Conservation (phyloP, 176 grass and related monocot species). For the Avena sativa region DNA sequence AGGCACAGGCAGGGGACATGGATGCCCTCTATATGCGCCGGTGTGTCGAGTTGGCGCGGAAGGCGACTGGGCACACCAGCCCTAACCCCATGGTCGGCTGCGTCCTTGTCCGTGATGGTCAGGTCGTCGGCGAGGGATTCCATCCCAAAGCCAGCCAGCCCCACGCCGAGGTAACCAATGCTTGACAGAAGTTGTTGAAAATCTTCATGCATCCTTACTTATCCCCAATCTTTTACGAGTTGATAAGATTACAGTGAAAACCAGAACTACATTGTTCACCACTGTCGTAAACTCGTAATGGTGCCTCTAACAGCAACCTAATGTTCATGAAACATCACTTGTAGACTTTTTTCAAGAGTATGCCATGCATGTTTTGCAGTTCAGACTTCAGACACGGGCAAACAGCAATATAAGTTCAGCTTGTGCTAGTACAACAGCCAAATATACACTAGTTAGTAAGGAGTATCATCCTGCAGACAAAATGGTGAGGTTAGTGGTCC, state of each 20-base stretch:
- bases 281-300: background rate
- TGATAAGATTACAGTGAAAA: too few relatives aligned
- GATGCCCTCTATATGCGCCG: constrained; percentile 72
- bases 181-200: too few relatives aligned
- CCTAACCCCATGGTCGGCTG: constrained; percentile 97
- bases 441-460: too few relatives aligned
- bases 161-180: constrained; percentile 70
- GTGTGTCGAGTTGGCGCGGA: constrained; percentile 79
- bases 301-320: background rate
- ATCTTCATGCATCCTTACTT: too few relatives aligned
- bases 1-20: constrained; percentile 41
- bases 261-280: background rate
- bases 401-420: background rate
- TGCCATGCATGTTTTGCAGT: background rate
- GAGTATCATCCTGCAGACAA: too few relatives aligned
- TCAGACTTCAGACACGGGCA: background rate
- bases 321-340: background rate
- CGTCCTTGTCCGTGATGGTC: constrained; percentile 73
- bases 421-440: too few relatives aligned
- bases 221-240: too few relatives aligned
- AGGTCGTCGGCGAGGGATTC: constrained; percentile 82
- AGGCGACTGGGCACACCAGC: constrained; percentile 74
- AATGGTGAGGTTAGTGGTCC: too few relatives aligned
- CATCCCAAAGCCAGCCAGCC: constrained; percentile 89
- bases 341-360: background rate